Evolutionary conservation across 2,329 filamentous ascomycete species (phyloP), one percentile per base, ranked within the genome.

Genomic region (Grosmannia serpens): DNA sequence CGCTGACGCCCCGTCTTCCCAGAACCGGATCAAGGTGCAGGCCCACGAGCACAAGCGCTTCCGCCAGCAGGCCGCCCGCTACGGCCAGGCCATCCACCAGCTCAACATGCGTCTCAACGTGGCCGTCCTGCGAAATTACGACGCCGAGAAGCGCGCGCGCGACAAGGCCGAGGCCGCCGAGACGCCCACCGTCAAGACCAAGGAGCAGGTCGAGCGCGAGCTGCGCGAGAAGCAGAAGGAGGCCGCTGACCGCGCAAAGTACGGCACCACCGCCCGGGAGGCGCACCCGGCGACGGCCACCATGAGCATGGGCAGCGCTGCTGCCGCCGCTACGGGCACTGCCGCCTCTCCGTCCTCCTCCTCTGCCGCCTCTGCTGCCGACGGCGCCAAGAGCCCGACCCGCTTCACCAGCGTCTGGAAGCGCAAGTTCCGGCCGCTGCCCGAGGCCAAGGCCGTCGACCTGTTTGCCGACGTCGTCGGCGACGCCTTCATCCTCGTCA

Each of bases 11-110:
- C n/a, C n/a, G n/a, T n/a, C 31, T 10, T 38, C 4, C 10, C 62
- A 86, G 83, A 86, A 86, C 68, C 82, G 74, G 63, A 86, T 86
- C 66, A 86, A 86, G 67, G 71, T 74, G 35, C 83, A 84, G 69
- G 84, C 83, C 53, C 83, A 86, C 65, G 83, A 86, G 50, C 83
- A 86, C 64, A 76, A 78, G 2, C 72, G 76, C 51, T 86, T 86
- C 68, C 81, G 83, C 59, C 70, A 69, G 7, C 79, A 85, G 62
- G 83, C 83, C 50, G 83, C 82, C 51, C 75, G 72, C 60, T 84
- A 85, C 67, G 83, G 83, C 60, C 83, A 86, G 66, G 70, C 73
- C 11, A 83, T 86, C 64, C 83, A 86, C 66, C 83, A 86, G 70
- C 70, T 86, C 57, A 86, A 86, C 65, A 86, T 86, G 83, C 77